Evolutionary conservation across 2,329 filamentous ascomycete species (phyloP).

Genomic region (Elsinoe necatrix): DNA sequence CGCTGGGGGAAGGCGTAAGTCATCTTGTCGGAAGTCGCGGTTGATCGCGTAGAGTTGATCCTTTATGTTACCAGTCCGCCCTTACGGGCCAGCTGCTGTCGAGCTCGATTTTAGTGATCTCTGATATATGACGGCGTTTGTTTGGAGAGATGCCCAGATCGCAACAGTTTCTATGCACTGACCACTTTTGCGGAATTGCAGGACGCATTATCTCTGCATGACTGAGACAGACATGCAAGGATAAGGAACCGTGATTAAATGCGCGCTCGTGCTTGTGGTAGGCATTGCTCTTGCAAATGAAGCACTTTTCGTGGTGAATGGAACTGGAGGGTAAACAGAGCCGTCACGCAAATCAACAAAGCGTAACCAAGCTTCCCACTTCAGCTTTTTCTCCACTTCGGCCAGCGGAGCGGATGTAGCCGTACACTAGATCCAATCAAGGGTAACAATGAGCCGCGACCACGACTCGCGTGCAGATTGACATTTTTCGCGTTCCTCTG

Average conservation of each 20-base stretch:
- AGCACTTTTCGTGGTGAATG: slow-evolving; percentile 3
- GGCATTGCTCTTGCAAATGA: background rate
- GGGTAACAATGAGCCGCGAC: background rate
- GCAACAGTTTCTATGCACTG: slow-evolving; percentile 14
- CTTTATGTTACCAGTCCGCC: background rate
- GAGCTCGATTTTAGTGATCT: background rate
- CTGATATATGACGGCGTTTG: slow-evolving; percentile 4
- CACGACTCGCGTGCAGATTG: slow-evolving; percentile 2
- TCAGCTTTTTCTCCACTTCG: background rate
- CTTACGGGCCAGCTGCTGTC: slow-evolving; percentile 1
- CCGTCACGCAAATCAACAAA: slow-evolving; percentile 6
- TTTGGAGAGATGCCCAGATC: slow-evolving; percentile 6
- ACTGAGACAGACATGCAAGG: background rate
- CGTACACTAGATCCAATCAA: background rate
- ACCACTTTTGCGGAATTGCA: slow-evolving; percentile 10
- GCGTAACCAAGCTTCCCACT: slow-evolving; percentile 1
- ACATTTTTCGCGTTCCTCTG: background rate
- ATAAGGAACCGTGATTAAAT: background rate
- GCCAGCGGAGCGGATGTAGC: background rate
- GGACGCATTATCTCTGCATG: slow-evolving; percentile 8
- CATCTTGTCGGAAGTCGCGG: slow-evolving; percentile 4
- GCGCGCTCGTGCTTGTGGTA: background rate
- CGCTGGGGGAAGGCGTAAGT: slow-evolving; percentile 13
- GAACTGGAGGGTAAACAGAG: background rate
- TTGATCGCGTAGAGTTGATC: background rate